Conservation (phyloP, 2,329 filamentous ascomycete species). For the Calonectria naviculata region DNA sequence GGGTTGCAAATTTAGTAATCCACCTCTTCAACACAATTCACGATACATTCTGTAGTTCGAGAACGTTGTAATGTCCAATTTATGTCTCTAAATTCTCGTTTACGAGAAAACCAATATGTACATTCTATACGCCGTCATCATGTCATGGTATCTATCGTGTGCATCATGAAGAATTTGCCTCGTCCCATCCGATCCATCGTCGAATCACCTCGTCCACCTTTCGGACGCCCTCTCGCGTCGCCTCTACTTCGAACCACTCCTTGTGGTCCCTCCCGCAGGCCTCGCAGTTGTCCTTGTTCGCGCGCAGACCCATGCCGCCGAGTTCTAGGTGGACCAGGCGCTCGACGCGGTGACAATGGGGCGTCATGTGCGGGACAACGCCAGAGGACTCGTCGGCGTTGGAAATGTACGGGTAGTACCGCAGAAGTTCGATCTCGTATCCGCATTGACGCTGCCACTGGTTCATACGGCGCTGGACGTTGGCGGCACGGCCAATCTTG, state of each 20-base stretch:
- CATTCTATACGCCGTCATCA: neutral
- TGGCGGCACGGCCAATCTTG: conserved; percentile 76
- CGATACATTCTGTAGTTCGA: no score
- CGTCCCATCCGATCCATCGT: conserved; percentile 89
- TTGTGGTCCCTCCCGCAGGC: conserved; percentile 87
- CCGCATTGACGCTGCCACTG: conserved; percentile 96
- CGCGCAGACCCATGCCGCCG: conserved; percentile 67
- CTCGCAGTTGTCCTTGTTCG: conserved; percentile 70
- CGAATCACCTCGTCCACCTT: conserved; percentile 77
- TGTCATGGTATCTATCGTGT: neutral
- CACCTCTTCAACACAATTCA: no score
- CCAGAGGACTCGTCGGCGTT: conserved; percentile 48
- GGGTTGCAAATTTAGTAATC: no score
- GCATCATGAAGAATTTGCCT: conserved; percentile 48
- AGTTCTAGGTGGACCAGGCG: conserved; percentile 91
- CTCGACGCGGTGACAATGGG: conserved; percentile 89
- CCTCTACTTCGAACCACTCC: conserved; percentile 95
- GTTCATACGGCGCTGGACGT: conserved; percentile 90
- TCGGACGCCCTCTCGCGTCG: conserved; percentile 75
- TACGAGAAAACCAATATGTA: neutral
- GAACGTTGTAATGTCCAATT: neutral
- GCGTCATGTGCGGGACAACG: conserved; percentile 73
- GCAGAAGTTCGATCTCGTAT: conserved; percentile 86
- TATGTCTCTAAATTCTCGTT: neutral
- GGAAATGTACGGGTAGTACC: conserved; percentile 88